phyloP scores from a whole-genome alignment of 2,329 filamentous ascomycete genomes.

The Anthostomella pinea region DNA sequence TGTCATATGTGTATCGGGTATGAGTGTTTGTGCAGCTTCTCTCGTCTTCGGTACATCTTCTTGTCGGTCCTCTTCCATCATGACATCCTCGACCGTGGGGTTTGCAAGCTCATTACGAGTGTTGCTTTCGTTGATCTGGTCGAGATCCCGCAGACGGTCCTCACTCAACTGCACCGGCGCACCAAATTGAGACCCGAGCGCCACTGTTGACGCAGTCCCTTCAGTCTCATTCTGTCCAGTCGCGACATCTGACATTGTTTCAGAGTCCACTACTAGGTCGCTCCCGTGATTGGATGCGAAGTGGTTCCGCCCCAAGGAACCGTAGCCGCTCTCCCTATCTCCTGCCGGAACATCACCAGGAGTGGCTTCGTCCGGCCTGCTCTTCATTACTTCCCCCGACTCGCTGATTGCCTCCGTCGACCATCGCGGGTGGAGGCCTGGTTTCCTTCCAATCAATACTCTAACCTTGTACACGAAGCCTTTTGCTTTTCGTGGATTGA shows the following conservation, averaged over 20 bases:
- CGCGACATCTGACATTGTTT: not conserved
- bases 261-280: slow-evolving; percentile 3
- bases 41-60: too few relatives aligned
- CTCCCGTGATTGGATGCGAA: not conserved
- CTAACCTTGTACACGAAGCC: slow-evolving; percentile 46
- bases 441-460: slow-evolving; percentile 50
- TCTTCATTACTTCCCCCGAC: slow-evolving; percentile 8
- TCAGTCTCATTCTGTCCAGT: not conserved
- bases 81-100: slow-evolving; percentile 12
- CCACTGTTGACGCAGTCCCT: too few relatives aligned
- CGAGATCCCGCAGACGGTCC: slow-evolving; percentile 15
- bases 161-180: too few relatives aligned
- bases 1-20: too few relatives aligned
- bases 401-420: slow-evolving; percentile 24
- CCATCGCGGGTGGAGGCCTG: slow-evolving; percentile 31
- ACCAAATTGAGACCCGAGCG: too few relatives aligned
- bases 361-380: slow-evolving; percentile 3
- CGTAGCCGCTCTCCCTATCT: slow-evolving; percentile 17
- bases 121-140: slow-evolving; percentile 8
- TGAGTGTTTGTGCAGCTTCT: too few relatives aligned
- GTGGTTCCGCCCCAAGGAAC: slow-evolving; percentile 8
- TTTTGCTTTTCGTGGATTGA: slow-evolving; percentile 41
- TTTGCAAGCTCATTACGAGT: slow-evolving; percentile 7
- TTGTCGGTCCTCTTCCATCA: slow-evolving; percentile 11
- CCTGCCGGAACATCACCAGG: slow-evolving; percentile 2